Evolutionary conservation across 495 filamentous ascomycete genomes (phyloP).

Genomic region (Penicillium egyptiacum): DNA sequence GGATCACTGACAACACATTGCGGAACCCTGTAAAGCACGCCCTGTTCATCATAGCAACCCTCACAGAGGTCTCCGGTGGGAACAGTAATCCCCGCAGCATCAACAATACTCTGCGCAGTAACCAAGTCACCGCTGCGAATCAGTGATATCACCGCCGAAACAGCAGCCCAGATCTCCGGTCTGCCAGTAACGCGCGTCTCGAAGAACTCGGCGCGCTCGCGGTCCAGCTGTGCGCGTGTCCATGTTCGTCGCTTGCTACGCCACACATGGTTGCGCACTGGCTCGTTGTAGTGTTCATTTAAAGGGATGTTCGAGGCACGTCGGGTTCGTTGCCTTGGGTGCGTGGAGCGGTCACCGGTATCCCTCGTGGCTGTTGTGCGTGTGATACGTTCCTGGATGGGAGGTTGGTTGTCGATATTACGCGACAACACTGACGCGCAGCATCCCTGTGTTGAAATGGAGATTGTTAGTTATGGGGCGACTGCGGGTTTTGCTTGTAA

Average conservation of each 20-base stretch:
- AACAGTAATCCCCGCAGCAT: slow-evolving; percentile 75
- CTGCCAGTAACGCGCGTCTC: slow-evolving; percentile 79
- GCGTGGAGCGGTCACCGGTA: slow-evolving; percentile 10
- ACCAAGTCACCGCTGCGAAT: slow-evolving; percentile 59
- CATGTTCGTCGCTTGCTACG: slow-evolving; percentile 51
- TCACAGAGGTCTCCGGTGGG: slow-evolving; percentile 70
- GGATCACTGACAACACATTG: slow-evolving; percentile 77
- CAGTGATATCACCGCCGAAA: slow-evolving; percentile 64
- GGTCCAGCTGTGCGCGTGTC: slow-evolving; percentile 50
- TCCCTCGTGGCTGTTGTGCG: slow-evolving; percentile 20
- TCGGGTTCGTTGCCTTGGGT: slow-evolving; percentile 19
- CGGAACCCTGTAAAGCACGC: slow-evolving; percentile 73
- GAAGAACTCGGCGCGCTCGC: slow-evolving; percentile 67
- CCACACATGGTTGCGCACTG: slow-evolving; percentile 53
- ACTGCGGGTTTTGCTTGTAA: background rate
- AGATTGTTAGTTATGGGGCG: slow-evolving; percentile 9
- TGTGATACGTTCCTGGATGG: slow-evolving; percentile 15
- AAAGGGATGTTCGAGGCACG: slow-evolving; percentile 29
- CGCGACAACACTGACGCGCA: slow-evolving; percentile 41
- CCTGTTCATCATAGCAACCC: slow-evolving; percentile 76
- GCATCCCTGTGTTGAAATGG: slow-evolving; percentile 35
- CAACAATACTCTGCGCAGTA: slow-evolving; percentile 75
- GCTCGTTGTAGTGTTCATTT: slow-evolving; percentile 51
- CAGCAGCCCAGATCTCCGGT: slow-evolving; percentile 73
- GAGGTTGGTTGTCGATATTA: slow-evolving; percentile 26